Evolutionary conservation across 1,284 basidiomycete species (phyloP).

Genomic region (Volvariella volvacea): DNA sequence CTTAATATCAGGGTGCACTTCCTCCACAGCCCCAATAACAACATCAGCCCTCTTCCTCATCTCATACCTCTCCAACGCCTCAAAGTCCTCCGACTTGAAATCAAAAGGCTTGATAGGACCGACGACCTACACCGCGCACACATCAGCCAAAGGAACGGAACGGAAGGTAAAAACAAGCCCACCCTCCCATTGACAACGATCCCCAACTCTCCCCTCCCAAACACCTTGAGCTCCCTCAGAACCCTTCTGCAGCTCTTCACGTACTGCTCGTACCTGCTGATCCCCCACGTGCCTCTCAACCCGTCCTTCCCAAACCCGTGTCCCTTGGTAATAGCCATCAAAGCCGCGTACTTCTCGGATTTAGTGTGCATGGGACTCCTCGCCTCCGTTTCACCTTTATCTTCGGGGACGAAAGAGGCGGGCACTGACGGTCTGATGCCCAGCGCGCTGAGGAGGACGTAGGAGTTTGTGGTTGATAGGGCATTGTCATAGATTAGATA

Average conservation of each 20-base stretch:
- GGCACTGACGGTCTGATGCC: too few relatives aligned
- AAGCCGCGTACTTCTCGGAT: too few relatives aligned
- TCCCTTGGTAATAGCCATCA: too few relatives aligned
- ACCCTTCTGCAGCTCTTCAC: constrained; percentile 38
- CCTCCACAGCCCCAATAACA: constrained; percentile 57
- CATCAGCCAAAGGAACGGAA: not conserved
- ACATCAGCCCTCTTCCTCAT: constrained; percentile 61
- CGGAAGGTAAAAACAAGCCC: constrained; percentile 15
- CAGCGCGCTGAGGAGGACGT: too few relatives aligned
- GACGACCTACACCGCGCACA: constrained; percentile 44
- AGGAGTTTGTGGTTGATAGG: too few relatives aligned
- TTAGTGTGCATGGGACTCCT: too few relatives aligned
- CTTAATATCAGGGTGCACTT: constrained; percentile 35
- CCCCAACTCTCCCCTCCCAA: constrained; percentile 52
- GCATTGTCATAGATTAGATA: too few relatives aligned
- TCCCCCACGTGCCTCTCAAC: constrained; percentile 24
- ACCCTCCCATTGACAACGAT: constrained; percentile 82
- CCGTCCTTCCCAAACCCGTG: constrained; percentile 13
- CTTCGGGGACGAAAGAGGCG: too few relatives aligned
- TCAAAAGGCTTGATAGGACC: constrained; percentile 46
- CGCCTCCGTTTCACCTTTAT: too few relatives aligned
- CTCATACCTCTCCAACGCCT: constrained; percentile 67
- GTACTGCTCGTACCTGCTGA: constrained; percentile 28
- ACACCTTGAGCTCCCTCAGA: constrained; percentile 42
- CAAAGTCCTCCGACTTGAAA: constrained; percentile 65